These are phyloP conservation scores for Furcasterigmium sp. DNA, from an alignment of 2,329 filamentous ascomycete species.

Conservation along the genomic window DNA sequence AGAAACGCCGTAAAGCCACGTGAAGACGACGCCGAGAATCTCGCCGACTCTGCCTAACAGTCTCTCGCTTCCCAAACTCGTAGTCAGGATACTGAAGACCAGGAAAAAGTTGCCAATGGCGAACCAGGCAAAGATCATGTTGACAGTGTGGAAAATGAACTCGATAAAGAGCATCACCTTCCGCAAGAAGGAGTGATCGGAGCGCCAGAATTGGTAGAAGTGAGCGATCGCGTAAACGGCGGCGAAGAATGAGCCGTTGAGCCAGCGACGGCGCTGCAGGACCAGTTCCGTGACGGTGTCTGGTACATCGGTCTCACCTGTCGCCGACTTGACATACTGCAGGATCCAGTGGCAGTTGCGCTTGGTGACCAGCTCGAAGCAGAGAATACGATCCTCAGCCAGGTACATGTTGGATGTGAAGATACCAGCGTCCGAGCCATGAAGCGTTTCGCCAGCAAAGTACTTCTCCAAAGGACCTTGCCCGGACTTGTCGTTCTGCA, in stretches of 20 bases:
- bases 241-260: constrained; percentile 98
- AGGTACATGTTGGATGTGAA: constrained; percentile 99
- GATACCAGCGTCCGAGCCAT: constrained; percentile 86
- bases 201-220: constrained; percentile 94
- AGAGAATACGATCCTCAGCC: constrained; percentile 84
- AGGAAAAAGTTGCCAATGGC: constrained; percentile 98
- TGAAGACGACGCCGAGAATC: constrained; percentile 83
- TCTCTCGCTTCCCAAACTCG: constrained; percentile 64
- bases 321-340: constrained; percentile 97
- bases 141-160: constrained; percentile 89
- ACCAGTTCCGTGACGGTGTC: constrained; percentile 93
- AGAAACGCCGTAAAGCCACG: constrained; percentile 91
- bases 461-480: constrained; percentile 93
- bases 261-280: constrained; percentile 89
- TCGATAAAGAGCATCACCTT: constrained; percentile 90
- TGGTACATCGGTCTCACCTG: constrained; percentile 93
- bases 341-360: constrained; percentile 96
- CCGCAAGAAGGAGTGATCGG: constrained; percentile 79
- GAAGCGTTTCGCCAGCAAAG: constrained; percentile 94
- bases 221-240: constrained; percentile 92
- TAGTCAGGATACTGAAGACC: constrained; percentile 94
- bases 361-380: constrained; percentile 96
- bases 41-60: constrained; percentile 74
- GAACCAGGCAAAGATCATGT: constrained; percentile 99
- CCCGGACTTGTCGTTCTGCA: constrained; percentile 95